Percentiles rank a stretch among this genome's conserved stretches.
Conservation (phyloP, 441 rosid species). For the Arabidopsis hybrid region DNA sequence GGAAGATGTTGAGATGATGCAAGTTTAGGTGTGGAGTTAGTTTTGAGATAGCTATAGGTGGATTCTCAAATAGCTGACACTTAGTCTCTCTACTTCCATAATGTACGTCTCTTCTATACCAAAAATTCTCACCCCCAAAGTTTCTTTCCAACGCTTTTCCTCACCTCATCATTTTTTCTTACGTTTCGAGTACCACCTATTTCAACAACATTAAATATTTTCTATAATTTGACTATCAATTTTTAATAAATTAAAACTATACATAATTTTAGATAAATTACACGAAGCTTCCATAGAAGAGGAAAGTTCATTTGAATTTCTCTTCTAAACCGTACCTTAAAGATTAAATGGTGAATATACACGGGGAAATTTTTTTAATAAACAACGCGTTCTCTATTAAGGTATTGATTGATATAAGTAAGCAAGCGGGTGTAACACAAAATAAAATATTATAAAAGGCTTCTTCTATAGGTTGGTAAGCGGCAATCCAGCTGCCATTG, state of each 20-base stretch:
- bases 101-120: constrained; percentile 23
- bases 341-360: not conserved
- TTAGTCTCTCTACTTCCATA: constrained; percentile 17
- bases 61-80: constrained; percentile 32
- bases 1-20: constrained; percentile 32
- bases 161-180: constrained; percentile 34
- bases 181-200: constrained; percentile 15
- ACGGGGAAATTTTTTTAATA: not conserved
- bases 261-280: not conserved
- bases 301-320: not conserved
- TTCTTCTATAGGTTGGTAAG: constrained; percentile 64
- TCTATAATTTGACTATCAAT: not conserved
- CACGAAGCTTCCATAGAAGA: constrained; percentile 17
- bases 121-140: constrained; percentile 3
- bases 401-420: constrained; percentile 4
- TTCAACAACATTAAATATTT: constrained; percentile 8
- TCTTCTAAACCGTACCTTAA: constrained; percentile 19
- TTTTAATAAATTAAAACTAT: not conserved
- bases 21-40: constrained; percentile 23
- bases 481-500: constrained; percentile 74
- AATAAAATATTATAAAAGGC: constrained; percentile 5
- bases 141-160: constrained; percentile 25
- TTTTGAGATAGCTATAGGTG: constrained; percentile 19
- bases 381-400: constrained; percentile 20
- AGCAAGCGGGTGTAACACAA: constrained; percentile 23